Conservation (phyloP, 495 filamentous ascomycete genomes). For the Thermochaetoides thermophila region DNA sequence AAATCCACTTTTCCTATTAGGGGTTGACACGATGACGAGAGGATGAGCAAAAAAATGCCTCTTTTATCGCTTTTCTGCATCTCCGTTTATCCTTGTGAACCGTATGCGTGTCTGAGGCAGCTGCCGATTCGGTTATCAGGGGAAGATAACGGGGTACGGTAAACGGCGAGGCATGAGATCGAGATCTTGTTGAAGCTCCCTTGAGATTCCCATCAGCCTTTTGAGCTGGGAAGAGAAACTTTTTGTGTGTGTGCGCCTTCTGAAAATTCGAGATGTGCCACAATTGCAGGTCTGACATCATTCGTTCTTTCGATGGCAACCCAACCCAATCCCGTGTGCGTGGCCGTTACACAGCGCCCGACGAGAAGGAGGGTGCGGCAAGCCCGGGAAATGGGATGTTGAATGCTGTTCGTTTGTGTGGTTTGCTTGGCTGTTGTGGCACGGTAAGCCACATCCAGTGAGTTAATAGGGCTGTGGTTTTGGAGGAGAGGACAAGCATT, state of each 20-base stretch:
- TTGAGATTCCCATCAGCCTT: background rate
- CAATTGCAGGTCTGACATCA: background rate
- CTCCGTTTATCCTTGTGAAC: background rate
- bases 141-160: background rate
- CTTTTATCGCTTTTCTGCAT: conserved; percentile 1
- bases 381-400: background rate
- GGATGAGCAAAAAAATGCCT: conserved; percentile 12
- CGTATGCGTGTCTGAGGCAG: background rate
- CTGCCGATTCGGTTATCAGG: background rate
- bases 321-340: background rate
- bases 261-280: background rate
- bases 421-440: background rate
- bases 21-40: conserved; percentile 12
- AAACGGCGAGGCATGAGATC: background rate
- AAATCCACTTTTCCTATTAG: conserved; percentile 5
- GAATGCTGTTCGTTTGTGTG: background rate
- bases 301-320: background rate
- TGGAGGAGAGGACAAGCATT: no score
- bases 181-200: background rate
- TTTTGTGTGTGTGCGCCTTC: background rate
- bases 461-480: background rate
- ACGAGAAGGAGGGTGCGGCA: background rate
- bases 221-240: background rate
- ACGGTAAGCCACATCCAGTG: background rate
- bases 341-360: background rate